Base-by-base conservation (phyloP, 1,284 basidiomycete genomes). In the Ceratobasidium sp. region DNA sequence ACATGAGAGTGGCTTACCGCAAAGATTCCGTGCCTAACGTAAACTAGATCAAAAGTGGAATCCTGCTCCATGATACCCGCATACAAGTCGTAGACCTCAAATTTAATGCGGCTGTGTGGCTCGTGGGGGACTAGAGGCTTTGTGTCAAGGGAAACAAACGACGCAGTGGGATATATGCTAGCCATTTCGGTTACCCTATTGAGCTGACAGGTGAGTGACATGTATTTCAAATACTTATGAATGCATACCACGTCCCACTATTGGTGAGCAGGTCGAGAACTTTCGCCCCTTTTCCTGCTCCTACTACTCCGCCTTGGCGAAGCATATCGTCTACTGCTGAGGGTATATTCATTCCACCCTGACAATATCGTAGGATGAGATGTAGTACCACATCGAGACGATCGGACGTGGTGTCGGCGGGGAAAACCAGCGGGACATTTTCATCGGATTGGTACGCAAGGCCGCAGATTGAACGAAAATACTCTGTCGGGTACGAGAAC, bases 381-480 rank as follows among this genome's bases (percentile, higher is more conserved):
- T 66, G 46, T 10, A 54, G 28, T 15, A 75, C 17, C 3, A 75
- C 40, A 28, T 66, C 62, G 38, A 75, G 28, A 20, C 62, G 73
- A 13, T 75, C 73, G 50, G 73, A 48, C 17, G 48, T 40, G 3
- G 33, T 40, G 28, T 75, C 62, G 28, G n/a, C 52, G 15, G 73
- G 73, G 17, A 65, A 65, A 20, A 66, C 33, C 28, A 66, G 48
- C 20, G 73, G 73, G 5, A 75, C 50, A 38, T 75, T 66, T 44
- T 65, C 62, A 38, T 75, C 50, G 20, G 48, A 40, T 9, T 38
- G n/a, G 23, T 65, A 75, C 6, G 61, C 54, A 42, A 54, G 50
- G 62, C 73, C 73, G 40, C 40, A 44, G 42, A 64, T 28, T 5
- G 46, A 52, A 6, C 48, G 46, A 44, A 75, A 66, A 46, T 75